Evolutionary conservation across 257 asterid species (phyloP).

Genomic region (Ilex aquifolium): DNA sequence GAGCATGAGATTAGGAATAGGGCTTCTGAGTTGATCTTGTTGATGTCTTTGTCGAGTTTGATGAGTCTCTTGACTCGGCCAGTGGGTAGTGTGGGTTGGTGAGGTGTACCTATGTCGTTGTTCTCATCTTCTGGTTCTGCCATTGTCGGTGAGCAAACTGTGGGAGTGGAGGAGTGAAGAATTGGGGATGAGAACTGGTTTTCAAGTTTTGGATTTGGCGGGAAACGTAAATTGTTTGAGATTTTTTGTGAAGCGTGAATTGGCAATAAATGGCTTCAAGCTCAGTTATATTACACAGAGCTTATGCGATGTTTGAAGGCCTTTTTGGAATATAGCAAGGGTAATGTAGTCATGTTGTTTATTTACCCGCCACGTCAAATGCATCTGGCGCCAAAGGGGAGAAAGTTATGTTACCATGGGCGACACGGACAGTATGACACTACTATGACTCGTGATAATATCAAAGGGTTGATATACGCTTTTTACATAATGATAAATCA

Average conservation of each 20-base stretch:
- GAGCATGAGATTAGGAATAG: constrained; percentile 57
- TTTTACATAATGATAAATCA: no score
- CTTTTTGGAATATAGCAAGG: no score
- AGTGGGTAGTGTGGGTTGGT: constrained; percentile 52
- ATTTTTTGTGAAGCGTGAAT: not conserved
- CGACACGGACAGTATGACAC: no score
- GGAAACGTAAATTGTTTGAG: not conserved
- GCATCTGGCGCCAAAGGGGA: no score
- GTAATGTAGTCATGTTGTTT: no score
- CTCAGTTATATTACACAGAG: no score
- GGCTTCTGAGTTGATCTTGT: constrained; percentile 74
- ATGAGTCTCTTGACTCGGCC: constrained; percentile 68
- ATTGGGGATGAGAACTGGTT: not conserved
- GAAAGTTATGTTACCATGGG: no score
- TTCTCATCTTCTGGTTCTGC: constrained; percentile 34
- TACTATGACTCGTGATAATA: no score
- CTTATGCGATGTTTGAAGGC: no score
- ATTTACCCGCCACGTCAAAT: no score
- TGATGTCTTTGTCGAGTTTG: constrained; percentile 78
- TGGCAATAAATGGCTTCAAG: not conserved
- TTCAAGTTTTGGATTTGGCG: not conserved
- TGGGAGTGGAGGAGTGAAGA: constrained; percentile 14
- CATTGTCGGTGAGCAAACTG: no score
- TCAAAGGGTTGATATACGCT: no score
- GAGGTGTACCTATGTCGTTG: constrained; percentile 21